A percentile compares a stretch with the other conserved stretches of the same genome.
phyloP scores from a whole-genome alignment of 179 eudicot species.

The Spergularia azorica region DNA sequence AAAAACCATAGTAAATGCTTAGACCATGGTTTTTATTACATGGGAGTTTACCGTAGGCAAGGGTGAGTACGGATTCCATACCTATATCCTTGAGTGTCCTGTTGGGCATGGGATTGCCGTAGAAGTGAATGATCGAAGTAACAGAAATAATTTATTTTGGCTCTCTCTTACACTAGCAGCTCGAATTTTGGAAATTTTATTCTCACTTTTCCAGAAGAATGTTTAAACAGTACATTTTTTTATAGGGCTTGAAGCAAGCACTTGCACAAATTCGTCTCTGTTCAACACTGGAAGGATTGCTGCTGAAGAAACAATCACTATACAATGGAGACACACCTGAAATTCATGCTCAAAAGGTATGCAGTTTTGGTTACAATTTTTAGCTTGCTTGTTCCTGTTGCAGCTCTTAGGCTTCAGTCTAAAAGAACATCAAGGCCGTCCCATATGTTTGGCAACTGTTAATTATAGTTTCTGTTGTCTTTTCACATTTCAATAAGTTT shows the following conservation, averaged over 20 bases:
- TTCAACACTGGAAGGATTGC: constrained; percentile 46
- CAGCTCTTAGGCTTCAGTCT: background rate
- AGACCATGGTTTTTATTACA: too few species aligned
- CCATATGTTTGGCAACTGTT: background rate
- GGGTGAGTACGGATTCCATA: too few species aligned
- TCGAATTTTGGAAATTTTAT: too few species aligned
- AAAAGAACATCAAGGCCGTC: background rate
- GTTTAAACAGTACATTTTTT: background rate
- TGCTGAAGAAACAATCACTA: constrained; percentile 39
- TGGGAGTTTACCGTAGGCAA: too few species aligned
- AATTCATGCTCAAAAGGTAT: constrained; percentile 57
- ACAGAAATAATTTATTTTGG: too few species aligned
- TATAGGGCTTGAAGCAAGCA: constrained; percentile 51
- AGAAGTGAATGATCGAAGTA: too few species aligned
- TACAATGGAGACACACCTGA: constrained; percentile 53
- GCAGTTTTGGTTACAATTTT: background rate
- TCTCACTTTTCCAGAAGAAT: background rate
- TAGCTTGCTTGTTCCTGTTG: constrained; percentile 1
- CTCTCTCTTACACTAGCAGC: too few species aligned
- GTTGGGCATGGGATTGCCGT: too few species aligned
- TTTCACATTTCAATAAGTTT: background rate
- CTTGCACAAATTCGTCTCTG: constrained; percentile 51
- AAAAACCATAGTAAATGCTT: too few species aligned
- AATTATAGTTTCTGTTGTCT: background rate
- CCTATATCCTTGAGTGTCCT: too few species aligned